Base-by-base conservation (phyloP, 108 stramenopile genomes). In the Conticribra guillardii region DNA sequence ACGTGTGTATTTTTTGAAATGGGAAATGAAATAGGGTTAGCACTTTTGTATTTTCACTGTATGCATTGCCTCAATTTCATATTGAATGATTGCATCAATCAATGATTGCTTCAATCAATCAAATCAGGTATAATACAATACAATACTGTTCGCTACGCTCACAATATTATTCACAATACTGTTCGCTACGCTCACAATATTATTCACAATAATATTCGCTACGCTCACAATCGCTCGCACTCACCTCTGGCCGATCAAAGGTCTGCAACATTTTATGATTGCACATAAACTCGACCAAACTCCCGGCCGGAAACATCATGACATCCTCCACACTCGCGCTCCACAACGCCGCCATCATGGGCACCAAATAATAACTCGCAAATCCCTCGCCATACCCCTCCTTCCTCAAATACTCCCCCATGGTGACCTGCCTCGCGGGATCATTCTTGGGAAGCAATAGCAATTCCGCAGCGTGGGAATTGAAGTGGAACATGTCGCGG, bases 321-420 rank as follows among this genome's bases (percentile, higher is more conserved):
- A 97, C 96, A 61, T 97, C 94, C 17, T 84, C 88, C 54, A 90
- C 76, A 19, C 86, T 81, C 3, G 92, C 88, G 33, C 78, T 82
- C 97, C 98, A 98, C 18, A 98, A 52, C 4, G 97, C 97, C 21
- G 96, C 97, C 82, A 92, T 92, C 95, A 98, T 97, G 50, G 98
- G 97, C 5, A 97, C 60, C 44, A 98, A 72, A 80, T 97, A 99
- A 49, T 84, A 84, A 22, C 74, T 74, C 8, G 85, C 79, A 72
- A 99, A 98, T 16, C 82, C 89, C 22, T 84, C 67, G 2, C 80
- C 70, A 67, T 97, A 97, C 14, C 82, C 82, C 49, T 96, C 76
- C 21, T 72, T 27, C 19, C 76, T 70, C 4, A 99, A 86, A 82
- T 96, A 99, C 69, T 98, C 94, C 14, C 85, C 56, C 28, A 91